A percentile compares a stretch with the other conserved stretches of the same genome.
These are phyloP conservation scores for Aspergillus versicolor DNA, from an alignment of 2,329 filamentous ascomycete species.

Conservation along the genomic window DNA sequence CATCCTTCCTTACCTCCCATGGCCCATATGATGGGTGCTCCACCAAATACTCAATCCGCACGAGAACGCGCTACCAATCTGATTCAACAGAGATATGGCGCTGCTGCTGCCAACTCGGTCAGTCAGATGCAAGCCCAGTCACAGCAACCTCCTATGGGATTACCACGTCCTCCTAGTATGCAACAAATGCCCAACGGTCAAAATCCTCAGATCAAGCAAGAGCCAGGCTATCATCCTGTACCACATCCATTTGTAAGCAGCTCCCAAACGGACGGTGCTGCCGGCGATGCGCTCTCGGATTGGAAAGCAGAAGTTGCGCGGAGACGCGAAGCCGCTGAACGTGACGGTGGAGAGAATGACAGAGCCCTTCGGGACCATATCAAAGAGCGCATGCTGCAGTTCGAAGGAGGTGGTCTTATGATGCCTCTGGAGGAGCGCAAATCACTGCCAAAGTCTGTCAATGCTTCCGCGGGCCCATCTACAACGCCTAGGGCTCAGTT, in stretches of 20 bases:
- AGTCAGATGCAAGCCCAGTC: conserved; percentile 45
- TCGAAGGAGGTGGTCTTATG: conserved; percentile 49
- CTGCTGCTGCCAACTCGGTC: conserved; percentile 43
- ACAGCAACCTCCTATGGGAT: conserved; percentile 34
- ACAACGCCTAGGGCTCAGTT: conserved; percentile 46
- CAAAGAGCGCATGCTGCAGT: conserved; percentile 38
- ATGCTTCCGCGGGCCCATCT: conserved; percentile 10
- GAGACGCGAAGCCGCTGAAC: conserved; percentile 40
- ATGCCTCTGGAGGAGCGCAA: conserved; percentile 42
- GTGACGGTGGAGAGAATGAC: conserved; percentile 37
- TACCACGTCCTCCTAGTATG: conserved; percentile 31
- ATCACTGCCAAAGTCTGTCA: conserved; percentile 35
- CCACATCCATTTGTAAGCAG: conserved; percentile 45
- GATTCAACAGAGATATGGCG: conserved; percentile 50
- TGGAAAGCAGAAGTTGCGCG: conserved; percentile 49
- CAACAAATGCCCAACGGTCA: conserved; percentile 33
- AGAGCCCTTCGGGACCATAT: conserved; percentile 44
- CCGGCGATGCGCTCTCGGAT: conserved; percentile 58
- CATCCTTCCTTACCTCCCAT: conserved; percentile 33
- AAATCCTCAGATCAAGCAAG: conserved; percentile 42
- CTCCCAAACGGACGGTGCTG: conserved; percentile 74
- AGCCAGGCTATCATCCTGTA: conserved; percentile 35
- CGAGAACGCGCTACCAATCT: conserved; percentile 55
- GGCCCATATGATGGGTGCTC: conserved; percentile 34
- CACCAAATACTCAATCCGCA: conserved; percentile 48